A percentile compares a stretch with the other conserved stretches of the same genome.
Evolutionary conservation across 2,329 filamentous ascomycete genomes (phyloP).

Genomic region (Venturia nashicola): DNA sequence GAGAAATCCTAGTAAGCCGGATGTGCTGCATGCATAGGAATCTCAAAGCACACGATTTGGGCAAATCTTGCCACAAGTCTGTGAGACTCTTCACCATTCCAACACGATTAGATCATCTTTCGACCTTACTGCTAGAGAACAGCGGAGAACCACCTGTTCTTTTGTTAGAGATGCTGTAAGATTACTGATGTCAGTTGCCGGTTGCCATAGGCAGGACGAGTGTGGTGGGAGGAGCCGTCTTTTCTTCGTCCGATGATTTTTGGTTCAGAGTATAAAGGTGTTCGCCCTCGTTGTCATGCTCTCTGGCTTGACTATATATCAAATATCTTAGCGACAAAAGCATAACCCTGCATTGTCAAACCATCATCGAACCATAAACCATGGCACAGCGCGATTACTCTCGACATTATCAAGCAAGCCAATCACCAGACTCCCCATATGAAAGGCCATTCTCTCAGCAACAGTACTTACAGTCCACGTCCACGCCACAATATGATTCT

Average conservation of each 20-base stretch:
- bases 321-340: not conserved
- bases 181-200: not conserved
- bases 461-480: not conserved
- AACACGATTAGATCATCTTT: conserved; percentile 1
- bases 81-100: not conserved
- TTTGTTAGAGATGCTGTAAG: conserved; percentile 1
- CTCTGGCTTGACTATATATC: not conserved
- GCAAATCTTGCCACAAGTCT: not conserved
- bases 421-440: not conserved
- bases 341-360: not conserved
- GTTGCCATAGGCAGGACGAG: not conserved
- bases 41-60: not conserved
- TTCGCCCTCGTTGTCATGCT: not conserved
- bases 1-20: not conserved
- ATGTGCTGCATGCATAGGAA: not conserved
- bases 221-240: not conserved
- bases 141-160: not conserved
- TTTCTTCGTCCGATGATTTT: not conserved
- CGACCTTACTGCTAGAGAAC: not conserved
- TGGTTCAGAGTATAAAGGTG: not conserved
- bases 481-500: not conserved
- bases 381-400: conserved; percentile 5
- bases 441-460: not conserved
- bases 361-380: not conserved
- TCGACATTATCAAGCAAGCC: not conserved